Conservation (phyloP, 129 eudicot species). For the Calendula officinalis region DNA sequence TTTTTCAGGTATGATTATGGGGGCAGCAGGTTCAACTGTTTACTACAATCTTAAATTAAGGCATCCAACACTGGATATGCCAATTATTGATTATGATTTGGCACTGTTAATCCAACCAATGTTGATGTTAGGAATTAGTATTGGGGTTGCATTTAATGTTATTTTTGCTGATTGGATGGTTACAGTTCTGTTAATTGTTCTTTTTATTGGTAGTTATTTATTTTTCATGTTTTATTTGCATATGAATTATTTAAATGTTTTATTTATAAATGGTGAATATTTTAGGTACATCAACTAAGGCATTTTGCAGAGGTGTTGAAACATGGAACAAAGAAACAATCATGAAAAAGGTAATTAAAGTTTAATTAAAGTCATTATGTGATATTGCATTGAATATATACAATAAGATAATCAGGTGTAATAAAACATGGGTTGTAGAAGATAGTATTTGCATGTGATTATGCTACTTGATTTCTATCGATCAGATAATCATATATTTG, state of each 20-base stretch:
- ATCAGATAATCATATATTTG: too few relatives aligned
- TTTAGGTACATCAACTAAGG: conserved; percentile 86
- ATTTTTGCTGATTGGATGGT: conserved; percentile 99
- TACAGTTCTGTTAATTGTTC: conserved; percentile 77
- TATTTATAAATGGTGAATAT: conserved; percentile 16
- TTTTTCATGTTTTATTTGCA: background rate
- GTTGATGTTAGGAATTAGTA: conserved; percentile 94
- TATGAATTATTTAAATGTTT: background rate
- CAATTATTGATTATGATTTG: conserved; percentile 90
- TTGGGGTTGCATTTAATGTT: conserved; percentile 88
- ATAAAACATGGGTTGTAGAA: too few relatives aligned
- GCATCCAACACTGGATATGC: conserved; percentile 94
- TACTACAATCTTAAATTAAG: conserved; percentile 78
- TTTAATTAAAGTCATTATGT: too few relatives aligned
- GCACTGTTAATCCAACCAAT: conserved; percentile 92
- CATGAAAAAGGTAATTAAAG: conserved; percentile 56
- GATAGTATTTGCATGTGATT: too few relatives aligned
- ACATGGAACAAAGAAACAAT: conserved; percentile 93
- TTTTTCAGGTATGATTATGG: conserved; percentile 91
- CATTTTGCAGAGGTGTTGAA: conserved; percentile 78
- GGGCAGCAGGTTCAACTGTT: conserved; percentile 89
- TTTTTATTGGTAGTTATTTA: conserved; percentile 78
- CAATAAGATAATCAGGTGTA: too few relatives aligned
- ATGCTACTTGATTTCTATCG: too few relatives aligned
- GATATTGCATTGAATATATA: too few relatives aligned